Evolutionary conservation across 176 grass and related monocot genomes (phyloP), one percentile per base, ranked within the genome.

Genomic region (Oryza meyeriana): DNA sequence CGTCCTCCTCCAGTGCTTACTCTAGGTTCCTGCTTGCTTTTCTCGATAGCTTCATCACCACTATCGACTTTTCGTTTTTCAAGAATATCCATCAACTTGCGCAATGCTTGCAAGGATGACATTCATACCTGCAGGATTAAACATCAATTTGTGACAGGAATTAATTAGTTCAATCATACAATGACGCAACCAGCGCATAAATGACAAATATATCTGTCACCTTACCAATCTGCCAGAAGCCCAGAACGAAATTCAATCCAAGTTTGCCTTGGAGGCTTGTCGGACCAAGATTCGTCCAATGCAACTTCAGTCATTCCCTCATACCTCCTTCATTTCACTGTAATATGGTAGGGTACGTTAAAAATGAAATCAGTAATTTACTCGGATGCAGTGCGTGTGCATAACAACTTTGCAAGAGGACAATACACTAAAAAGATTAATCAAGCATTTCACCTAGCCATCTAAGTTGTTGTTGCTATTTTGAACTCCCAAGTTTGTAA

Each of bases 121-220:
- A 36, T 69, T 34, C 11, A 24, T 17, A 59, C 25, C 31, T 76
- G 52, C 52, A 76, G 40, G 8, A 48, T 48, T 47, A 48, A 66
- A 40, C 75, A 78, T 78, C 31, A 44, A 27, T 64, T 78, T 78
- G 36, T 78, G 25, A 27, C 28, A 69, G 6, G 4, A 80, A 26
- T 70, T 22, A 28, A 58, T 14, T 20, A 28, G 7, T 8, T 28
- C 18, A 16, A 28, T 58, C 24, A 12, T 55, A 20, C 12, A 24
- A 14, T 30, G 47, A 81, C 13, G 66, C 66, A n/a, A 59, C 7
- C 55, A 0, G 10, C 40, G 22, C 79, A 59, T 5, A 35, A 39
- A 36, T 22, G 11, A n/a, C 64, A 10, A 66, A 35, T 22, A 66
- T 34, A 2, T 3, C 17, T 17, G 64, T 10, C 64, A 67, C 32